These are phyloP conservation scores for Mycena olivaceomarginata DNA, from an alignment of 768 basidiomycete genomes.

Conservation along the genomic window DNA sequence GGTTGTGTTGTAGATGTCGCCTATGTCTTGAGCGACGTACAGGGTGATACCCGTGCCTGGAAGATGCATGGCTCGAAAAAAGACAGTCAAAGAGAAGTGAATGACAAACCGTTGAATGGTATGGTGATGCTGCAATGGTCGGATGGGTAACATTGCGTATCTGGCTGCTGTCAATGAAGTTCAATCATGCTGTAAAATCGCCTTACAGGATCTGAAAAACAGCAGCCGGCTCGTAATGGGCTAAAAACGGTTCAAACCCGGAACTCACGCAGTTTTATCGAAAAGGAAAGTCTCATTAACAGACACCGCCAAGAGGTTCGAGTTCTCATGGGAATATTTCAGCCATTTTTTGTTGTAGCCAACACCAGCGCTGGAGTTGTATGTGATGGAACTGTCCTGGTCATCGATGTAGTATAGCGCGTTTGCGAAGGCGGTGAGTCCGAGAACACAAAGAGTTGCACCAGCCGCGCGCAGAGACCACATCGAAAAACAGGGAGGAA, in stretches of 20 bases:
- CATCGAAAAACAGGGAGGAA: neutral
- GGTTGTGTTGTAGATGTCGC: constrained; percentile 39
- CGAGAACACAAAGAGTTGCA: constrained; percentile 1
- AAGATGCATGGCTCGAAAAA: neutral
- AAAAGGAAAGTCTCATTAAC: constrained; percentile 31
- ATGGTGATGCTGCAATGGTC: constrained; percentile 39
- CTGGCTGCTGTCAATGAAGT: neutral
- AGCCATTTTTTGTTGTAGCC: constrained; percentile 39
- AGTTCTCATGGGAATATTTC: constrained; percentile 34
- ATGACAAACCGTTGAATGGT: constrained; percentile 32
- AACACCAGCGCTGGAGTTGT: constrained; percentile 41
- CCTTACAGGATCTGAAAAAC: constrained; percentile 25
- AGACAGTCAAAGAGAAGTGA: neutral
- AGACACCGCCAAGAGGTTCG: constrained; percentile 28
- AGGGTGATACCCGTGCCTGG: constrained; percentile 40
- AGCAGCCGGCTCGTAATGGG: too few species aligned
- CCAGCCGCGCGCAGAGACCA: neutral
- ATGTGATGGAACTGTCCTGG: constrained; percentile 38
- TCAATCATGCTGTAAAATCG: neutral
- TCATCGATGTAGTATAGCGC: constrained; percentile 42
- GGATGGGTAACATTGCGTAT: constrained; percentile 27
- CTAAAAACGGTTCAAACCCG: neutral
- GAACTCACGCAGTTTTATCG: constrained; percentile 34
- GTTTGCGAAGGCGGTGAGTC: neutral
- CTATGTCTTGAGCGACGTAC: constrained; percentile 33